Percentiles rank a stretch among this genome's conserved stretches.
Evolutionary conservation across 495 filamentous ascomycete species (phyloP).

Genomic region (Neurospora sp.): DNA sequence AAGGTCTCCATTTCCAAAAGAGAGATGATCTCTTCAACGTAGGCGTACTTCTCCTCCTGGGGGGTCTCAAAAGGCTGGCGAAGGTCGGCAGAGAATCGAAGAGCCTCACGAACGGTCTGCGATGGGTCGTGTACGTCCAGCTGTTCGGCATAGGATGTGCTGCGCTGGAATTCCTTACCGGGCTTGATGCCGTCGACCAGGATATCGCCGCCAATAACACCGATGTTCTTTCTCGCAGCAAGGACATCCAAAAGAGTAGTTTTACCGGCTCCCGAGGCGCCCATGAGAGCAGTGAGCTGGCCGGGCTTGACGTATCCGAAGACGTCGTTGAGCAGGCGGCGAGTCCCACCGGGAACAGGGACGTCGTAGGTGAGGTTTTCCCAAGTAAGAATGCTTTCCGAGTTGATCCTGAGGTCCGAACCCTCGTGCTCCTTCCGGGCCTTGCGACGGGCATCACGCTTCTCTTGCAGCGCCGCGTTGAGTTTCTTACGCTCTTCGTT

Average conservation of each 20-base stretch:
- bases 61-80: conserved; percentile 65
- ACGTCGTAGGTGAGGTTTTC: conserved; percentile 72
- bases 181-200: conserved; percentile 61
- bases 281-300: conserved; percentile 72
- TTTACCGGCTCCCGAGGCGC: conserved; percentile 78
- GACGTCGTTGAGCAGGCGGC: conserved; percentile 58
- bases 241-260: conserved; percentile 75
- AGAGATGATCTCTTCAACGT: conserved; percentile 73
- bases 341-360: conserved; percentile 55
- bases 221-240: conserved; percentile 66
- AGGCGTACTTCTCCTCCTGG: conserved; percentile 63
- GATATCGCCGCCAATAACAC: conserved; percentile 63
- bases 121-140: conserved; percentile 70
- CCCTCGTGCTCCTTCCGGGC: conserved; percentile 34
- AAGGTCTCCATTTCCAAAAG: conserved; percentile 75
- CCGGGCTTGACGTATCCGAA: conserved; percentile 74
- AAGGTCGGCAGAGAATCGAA: conserved; percentile 73
- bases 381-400: conserved; percentile 66
- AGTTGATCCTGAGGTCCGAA: conserved; percentile 53
- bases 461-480: conserved; percentile 52
- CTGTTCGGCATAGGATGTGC: conserved; percentile 75
- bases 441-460: conserved; percentile 45
- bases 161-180: conserved; percentile 63
- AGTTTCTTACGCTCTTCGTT: conserved; percentile 58
- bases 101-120: conserved; percentile 72